phyloP scores from a whole-genome alignment of 768 basidiomycete genomes.

The Kwoniella sp. region DNA sequence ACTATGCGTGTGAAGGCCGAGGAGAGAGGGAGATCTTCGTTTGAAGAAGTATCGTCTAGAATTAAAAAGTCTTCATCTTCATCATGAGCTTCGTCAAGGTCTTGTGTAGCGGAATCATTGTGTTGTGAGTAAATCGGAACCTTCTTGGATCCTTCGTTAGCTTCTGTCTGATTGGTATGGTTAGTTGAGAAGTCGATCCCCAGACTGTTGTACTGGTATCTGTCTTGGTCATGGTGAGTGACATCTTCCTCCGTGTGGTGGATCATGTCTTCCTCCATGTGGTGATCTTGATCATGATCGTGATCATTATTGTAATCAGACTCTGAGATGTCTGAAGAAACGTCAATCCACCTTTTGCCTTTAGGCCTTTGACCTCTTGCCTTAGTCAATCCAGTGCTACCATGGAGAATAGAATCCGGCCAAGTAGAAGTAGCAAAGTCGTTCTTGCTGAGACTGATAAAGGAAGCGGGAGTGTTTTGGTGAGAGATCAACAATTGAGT shows the following conservation, averaged over 20 bases:
- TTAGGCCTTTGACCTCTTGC: background rate
- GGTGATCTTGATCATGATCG: too few relatives aligned
- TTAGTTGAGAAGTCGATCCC: too few relatives aligned
- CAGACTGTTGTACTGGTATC: too few relatives aligned
- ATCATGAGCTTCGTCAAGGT: background rate
- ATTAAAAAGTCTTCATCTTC: background rate
- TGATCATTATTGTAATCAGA: background rate
- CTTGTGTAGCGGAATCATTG: too few relatives aligned
- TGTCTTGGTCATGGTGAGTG: background rate
- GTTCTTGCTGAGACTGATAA: background rate
- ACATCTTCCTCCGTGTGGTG: background rate
- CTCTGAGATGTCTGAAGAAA: background rate
- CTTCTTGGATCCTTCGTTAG: too few relatives aligned
- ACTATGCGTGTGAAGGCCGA: background rate
- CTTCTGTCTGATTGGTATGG: too few relatives aligned
- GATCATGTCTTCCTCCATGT: background rate
- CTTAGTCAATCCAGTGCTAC: background rate
- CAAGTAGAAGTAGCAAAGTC: too few relatives aligned
- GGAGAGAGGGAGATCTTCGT: background rate
- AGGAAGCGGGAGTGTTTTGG: background rate
- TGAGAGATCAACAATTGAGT: background rate
- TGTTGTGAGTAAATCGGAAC: too few relatives aligned
- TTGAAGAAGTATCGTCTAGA: background rate
- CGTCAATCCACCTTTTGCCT: background rate
- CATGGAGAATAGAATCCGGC: too few relatives aligned